These are phyloP conservation scores for Fonsecaea nubica DNA, from an alignment of 2,329 filamentous ascomycete genomes.

Conservation along the genomic window DNA sequence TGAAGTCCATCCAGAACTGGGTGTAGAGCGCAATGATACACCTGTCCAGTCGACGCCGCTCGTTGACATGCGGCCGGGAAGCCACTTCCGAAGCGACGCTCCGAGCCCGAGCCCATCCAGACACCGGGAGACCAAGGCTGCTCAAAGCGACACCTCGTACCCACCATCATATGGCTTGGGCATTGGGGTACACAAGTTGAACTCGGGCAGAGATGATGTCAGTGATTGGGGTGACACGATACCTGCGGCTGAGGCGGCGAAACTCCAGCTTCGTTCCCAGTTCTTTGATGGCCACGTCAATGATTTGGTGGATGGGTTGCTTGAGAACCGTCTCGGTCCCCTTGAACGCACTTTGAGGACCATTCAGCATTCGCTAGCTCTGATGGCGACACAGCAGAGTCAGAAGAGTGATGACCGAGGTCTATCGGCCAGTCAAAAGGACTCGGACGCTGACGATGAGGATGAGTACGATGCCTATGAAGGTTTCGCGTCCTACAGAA, in stretches of 20 bases:
- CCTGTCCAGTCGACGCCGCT: conserved; percentile 57
- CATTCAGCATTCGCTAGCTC: conserved; percentile 73
- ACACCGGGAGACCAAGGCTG: conserved; percentile 43
- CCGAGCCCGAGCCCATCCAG: conserved; percentile 74
- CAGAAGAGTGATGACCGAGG: conserved; percentile 68
- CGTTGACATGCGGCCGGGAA: conserved; percentile 50
- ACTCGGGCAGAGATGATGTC: conserved; percentile 55
- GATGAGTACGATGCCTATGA: conserved; percentile 69
- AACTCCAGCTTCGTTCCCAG: conserved; percentile 77
- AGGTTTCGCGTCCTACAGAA: conserved; percentile 64
- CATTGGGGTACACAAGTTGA: conserved; percentile 67
- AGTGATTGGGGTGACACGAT: conserved; percentile 95
- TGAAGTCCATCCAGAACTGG: conserved; percentile 75
- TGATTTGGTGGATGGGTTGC: conserved; percentile 76
- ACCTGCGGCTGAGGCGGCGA: conserved; percentile 80
- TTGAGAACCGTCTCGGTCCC: conserved; percentile 78
- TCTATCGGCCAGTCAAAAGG: conserved; percentile 69
- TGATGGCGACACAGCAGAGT: conserved; percentile 63
- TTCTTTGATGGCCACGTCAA: conserved; percentile 95
- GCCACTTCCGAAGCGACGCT: conserved; percentile 69
- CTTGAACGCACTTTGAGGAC: conserved; percentile 77
- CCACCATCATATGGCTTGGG: conserved; percentile 69
- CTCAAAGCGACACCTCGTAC: conserved; percentile 48
- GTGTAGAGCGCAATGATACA: conserved; percentile 68
- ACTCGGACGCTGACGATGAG: conserved; percentile 94